A percentile compares a stretch with the other conserved stretches of the same genome.
phyloP scores from a whole-genome alignment of 768 basidiomycete genomes.

The Rhizopogon roseolus region DNA sequence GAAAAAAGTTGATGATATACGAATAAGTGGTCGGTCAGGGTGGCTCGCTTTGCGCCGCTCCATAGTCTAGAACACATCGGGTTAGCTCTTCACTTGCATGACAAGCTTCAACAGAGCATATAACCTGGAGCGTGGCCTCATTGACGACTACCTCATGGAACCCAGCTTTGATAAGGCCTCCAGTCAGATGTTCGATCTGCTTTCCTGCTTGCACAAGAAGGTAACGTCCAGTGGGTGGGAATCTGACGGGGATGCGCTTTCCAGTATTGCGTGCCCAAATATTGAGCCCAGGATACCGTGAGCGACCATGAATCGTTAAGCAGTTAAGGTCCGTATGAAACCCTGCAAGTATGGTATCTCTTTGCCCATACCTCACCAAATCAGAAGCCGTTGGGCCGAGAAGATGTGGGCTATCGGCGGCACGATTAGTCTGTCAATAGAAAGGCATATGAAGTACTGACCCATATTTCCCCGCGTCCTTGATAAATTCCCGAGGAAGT shows the following conservation, averaged over 20 bases:
- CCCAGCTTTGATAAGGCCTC: constrained; percentile 86
- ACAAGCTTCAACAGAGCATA: constrained; percentile 10
- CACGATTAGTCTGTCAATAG: neutral
- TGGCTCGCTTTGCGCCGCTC: constrained; percentile 49
- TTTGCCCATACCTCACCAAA: constrained; percentile 69
- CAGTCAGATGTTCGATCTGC: constrained; percentile 85
- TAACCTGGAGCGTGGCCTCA: constrained; percentile 65
- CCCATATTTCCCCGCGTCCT: constrained; percentile 83
- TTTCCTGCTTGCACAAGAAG: constrained; percentile 95
- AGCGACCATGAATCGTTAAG: constrained; percentile 86
- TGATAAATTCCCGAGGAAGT: constrained; percentile 63
- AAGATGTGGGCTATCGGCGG: constrained; percentile 61
- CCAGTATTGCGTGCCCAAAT: constrained; percentile 96
- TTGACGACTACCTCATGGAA: constrained; percentile 95
- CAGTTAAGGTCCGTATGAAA: constrained; percentile 96
- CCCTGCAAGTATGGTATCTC: constrained; percentile 85
- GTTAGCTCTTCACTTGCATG: neutral
- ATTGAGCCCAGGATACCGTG: constrained; percentile 81
- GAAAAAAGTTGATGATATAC: constrained; percentile 97
- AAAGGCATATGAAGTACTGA: constrained; percentile 25
- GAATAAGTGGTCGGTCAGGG: constrained; percentile 80
- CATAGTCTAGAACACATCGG: constrained; percentile 44
- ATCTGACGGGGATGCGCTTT: constrained; percentile 81
- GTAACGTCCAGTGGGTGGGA: constrained; percentile 74
- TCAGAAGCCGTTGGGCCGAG: constrained; percentile 95